phyloP scores from a whole-genome alignment of 2,329 filamentous ascomycete species.

The Cyclaneusma minus region DNA sequence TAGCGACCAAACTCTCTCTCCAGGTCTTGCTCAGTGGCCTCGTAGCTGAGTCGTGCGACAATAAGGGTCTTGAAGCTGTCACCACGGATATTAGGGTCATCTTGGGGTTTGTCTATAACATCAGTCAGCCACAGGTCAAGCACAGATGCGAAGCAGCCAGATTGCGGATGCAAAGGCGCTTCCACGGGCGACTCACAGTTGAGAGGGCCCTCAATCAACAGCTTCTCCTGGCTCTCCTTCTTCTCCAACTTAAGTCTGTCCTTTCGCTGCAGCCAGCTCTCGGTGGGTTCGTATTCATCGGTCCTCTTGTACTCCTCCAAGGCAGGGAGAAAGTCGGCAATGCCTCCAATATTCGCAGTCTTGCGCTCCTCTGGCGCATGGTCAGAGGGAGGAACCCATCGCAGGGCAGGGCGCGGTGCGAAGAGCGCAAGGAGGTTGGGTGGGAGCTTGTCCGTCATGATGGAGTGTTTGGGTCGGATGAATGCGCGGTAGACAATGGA shows the following conservation, averaged over 20 bases:
- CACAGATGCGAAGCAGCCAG: no score
- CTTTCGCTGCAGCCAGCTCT: conserved; percentile 82
- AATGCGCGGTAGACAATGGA: no score
- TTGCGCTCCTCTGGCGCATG: conserved; percentile 68
- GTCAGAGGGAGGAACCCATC: conserved; percentile 75
- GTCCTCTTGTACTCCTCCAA: conserved; percentile 66
- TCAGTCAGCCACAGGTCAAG: conserved; percentile 4
- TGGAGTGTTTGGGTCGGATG: no score
- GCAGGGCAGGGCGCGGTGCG: conserved; percentile 79
- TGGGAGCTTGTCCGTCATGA: conserved; percentile 93
- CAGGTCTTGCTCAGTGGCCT: conserved; percentile 75
- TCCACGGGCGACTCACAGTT: conserved; percentile 12
- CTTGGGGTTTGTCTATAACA: conserved; percentile 55
- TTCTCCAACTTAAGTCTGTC: conserved; percentile 76
- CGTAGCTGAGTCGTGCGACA: conserved; percentile 78
- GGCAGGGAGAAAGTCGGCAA: conserved; percentile 61
- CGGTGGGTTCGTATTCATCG: conserved; percentile 64
- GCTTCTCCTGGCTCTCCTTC: conserved; percentile 46
- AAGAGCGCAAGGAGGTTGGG: conserved; percentile 88
- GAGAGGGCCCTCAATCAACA: conserved; percentile 15
- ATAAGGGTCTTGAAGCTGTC: conserved; percentile 94
- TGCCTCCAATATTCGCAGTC: conserved; percentile 55
- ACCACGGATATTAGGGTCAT: conserved; percentile 79
- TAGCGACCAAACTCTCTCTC: conserved; percentile 89
- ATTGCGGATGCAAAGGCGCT: no score